Evolutionary conservation across 345 rosid species (phyloP).

Genomic region (Eucalyptus erythrocorys): DNA sequence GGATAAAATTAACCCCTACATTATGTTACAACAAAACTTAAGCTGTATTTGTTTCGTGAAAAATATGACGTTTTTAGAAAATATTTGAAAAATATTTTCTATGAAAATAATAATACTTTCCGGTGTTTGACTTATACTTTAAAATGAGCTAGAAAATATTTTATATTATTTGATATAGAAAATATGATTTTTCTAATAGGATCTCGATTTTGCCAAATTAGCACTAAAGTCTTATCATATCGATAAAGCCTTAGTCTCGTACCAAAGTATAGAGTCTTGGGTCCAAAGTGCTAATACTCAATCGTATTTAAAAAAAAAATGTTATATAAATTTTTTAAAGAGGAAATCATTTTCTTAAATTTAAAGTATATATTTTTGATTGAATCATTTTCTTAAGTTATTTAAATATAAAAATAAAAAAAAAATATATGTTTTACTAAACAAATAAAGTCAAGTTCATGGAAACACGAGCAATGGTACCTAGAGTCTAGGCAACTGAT

Average conservation of each 20-base stretch:
- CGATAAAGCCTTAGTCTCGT: accelerated
- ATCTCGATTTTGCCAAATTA: not conserved
- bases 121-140: accelerated
- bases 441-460: not conserved
- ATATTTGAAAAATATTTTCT: accelerated
- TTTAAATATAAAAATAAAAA: too few species aligned
- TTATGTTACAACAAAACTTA: not conserved
- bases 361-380: not conserved
- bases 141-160: not conserved
- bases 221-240: not conserved
- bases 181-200: too few species aligned
- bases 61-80: too few species aligned
- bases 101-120: too few species aligned
- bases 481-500: not conserved
- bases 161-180: too few species aligned
- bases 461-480: not conserved
- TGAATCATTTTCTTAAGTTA: not conserved
- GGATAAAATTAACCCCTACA: not conserved
- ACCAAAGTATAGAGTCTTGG: not conserved
- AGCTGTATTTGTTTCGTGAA: not conserved
- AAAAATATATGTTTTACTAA: too few species aligned
- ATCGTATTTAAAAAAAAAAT: too few species aligned
- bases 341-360: too few species aligned
- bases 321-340: not conserved
- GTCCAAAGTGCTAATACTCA: too few species aligned